Percentiles rank a stretch among this genome's conserved stretches.
Conservation (phyloP, 192 early-diverging fungal species). For the Irineochytrium annulatum region DNA sequence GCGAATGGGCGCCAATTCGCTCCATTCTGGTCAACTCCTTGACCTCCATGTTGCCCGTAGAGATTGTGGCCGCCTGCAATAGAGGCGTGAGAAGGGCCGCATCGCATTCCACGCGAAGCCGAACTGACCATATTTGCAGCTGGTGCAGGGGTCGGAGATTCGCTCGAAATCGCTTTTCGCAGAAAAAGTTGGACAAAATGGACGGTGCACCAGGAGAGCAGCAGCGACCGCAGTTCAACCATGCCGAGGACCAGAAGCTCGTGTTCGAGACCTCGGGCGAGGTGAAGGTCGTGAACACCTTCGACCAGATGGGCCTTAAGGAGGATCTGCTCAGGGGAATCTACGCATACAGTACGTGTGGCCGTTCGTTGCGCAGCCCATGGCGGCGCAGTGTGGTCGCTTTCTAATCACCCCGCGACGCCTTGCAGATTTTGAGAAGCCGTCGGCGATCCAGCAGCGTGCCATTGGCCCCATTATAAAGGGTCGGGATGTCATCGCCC, state of each 20-base stretch:
- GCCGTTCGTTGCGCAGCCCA: neutral
- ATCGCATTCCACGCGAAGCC: no score
- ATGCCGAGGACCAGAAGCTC: neutral
- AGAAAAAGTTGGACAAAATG: no score
- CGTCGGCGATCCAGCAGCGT: slow-evolving; percentile 98
- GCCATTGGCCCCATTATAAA: slow-evolving; percentile 91
- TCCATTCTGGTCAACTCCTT: slow-evolving; percentile 78
- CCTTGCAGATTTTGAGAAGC: slow-evolving; percentile 69
- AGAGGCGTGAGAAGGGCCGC: no score
- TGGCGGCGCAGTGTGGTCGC: neutral
- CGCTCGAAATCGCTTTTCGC: no score
- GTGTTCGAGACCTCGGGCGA: slow-evolving; percentile 79
- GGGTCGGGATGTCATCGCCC: slow-evolving; percentile 97
- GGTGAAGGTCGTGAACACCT: slow-evolving; percentile 80
- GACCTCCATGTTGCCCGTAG: slow-evolving; percentile 11
- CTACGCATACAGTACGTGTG: slow-evolving; percentile 84
- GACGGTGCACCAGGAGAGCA: no score
- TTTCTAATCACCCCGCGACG: neutral
- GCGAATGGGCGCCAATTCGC: slow-evolving; percentile 93
- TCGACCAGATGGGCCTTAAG: slow-evolving; percentile 96
- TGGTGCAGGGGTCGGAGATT: no score
- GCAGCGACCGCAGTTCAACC: no score
- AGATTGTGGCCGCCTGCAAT: no score
- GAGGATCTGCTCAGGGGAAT: slow-evolving; percentile 94
- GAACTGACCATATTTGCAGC: no score